These are phyloP conservation scores for Xylariales sp. DNA, from an alignment of 2,329 filamentous ascomycete genomes.

Conservation along the genomic window DNA sequence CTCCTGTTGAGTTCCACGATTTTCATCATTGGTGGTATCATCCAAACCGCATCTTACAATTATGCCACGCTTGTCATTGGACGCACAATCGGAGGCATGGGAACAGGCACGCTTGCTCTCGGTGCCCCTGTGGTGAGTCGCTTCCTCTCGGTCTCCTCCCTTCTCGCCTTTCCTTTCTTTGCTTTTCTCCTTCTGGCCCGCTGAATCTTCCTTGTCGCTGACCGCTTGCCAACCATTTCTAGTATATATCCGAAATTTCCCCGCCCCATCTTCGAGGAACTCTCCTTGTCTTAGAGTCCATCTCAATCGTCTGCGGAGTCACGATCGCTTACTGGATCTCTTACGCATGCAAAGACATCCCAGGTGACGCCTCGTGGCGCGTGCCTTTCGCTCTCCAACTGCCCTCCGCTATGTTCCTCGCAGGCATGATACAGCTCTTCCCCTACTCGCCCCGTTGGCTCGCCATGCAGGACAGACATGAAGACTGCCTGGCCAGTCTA, in stretches of 20 bases:
- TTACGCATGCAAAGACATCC: slow-evolving; percentile 42
- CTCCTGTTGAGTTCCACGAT: slow-evolving; percentile 31
- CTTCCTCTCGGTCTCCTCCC: neutral
- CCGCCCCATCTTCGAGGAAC: slow-evolving; percentile 33
- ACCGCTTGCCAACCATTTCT: too few species aligned
- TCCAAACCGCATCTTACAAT: slow-evolving; percentile 25
- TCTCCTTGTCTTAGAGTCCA: slow-evolving; percentile 43
- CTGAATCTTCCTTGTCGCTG: too few species aligned
- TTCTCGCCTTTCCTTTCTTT: too few species aligned
- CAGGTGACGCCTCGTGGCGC: slow-evolving; percentile 36
- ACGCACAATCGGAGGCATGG: slow-evolving; percentile 23
- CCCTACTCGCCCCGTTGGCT: slow-evolving; percentile 43
- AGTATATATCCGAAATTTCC: slow-evolving; percentile 28
- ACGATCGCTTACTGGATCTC: slow-evolving; percentile 51
- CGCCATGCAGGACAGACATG: slow-evolving; percentile 28
- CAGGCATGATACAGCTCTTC: slow-evolving; percentile 37
- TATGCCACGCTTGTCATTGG: slow-evolving; percentile 23
- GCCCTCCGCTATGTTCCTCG: slow-evolving; percentile 31
- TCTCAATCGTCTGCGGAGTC: slow-evolving; percentile 47
- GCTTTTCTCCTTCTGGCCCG: too few species aligned
- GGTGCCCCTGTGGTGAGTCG: slow-evolving; percentile 13
- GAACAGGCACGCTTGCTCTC: slow-evolving; percentile 21
- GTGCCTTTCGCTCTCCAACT: slow-evolving; percentile 44
- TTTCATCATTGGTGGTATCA: slow-evolving; percentile 37
- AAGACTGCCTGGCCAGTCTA: slow-evolving; percentile 32